phyloP scores from a whole-genome alignment of 2,329 filamentous ascomycete species.

The Nectriaceae sp. region DNA sequence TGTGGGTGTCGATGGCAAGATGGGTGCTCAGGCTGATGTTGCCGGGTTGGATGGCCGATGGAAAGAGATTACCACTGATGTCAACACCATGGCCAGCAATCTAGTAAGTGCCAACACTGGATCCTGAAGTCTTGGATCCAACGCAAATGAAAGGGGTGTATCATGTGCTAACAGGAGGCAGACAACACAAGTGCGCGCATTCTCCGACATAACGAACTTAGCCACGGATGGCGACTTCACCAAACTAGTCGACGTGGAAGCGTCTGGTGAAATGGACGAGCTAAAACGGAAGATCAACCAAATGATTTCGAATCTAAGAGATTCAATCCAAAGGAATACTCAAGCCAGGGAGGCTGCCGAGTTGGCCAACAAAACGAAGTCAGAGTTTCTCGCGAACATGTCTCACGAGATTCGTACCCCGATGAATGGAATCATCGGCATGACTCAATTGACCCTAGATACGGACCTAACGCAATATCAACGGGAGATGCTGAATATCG shows the following conservation, averaged over 20 bases:
- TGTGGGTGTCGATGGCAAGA: conserved; percentile 96
- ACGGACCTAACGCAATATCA: conserved; percentile 94
- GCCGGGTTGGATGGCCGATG: conserved; percentile 90
- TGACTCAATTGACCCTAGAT: conserved; percentile 95
- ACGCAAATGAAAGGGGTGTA: background rate
- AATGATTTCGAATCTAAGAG: conserved; percentile 94
- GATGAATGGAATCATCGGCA: conserved; percentile 97
- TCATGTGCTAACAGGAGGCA: conserved; percentile 46
- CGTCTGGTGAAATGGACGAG: conserved; percentile 98
- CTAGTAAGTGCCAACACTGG: conserved; percentile 43
- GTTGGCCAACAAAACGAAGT: conserved; percentile 96
- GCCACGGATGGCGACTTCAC: conserved; percentile 97
- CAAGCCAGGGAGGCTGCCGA: conserved; percentile 95
- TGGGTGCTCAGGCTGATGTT: conserved; percentile 96
- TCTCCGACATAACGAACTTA: conserved; percentile 97
- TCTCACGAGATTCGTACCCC: conserved; percentile 97
- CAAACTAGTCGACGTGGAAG: conserved; percentile 94
- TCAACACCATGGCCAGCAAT: conserved; percentile 86
- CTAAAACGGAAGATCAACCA: conserved; percentile 99
- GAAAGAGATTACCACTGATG: conserved; percentile 97
- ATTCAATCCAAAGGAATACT: conserved; percentile 96
- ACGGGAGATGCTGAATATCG: conserved; percentile 97
- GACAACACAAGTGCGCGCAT: conserved; percentile 95
- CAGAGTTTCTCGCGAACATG: conserved; percentile 98
- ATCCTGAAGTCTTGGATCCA: background rate